These are phyloP conservation scores for Citrus hindsii DNA, from an alignment of 345 rosid species.

Conservation along the genomic window DNA sequence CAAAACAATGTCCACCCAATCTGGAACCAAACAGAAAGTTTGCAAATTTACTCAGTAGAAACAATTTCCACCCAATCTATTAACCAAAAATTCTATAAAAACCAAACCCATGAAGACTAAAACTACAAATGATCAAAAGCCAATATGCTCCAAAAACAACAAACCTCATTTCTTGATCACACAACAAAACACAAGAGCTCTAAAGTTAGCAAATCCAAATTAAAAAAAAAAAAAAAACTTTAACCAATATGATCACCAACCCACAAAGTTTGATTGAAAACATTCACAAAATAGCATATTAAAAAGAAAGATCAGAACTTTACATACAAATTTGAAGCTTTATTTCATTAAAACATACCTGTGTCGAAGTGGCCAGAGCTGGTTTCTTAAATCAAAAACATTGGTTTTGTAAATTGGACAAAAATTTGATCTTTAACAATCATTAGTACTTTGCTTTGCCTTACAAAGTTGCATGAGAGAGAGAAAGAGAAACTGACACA, in stretches of 20 bases:
- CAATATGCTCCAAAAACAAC: neutral
- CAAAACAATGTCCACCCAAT: neutral
- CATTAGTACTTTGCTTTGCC: constrained; percentile 11
- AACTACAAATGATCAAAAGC: neutral
- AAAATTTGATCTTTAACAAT: constrained; percentile 16
- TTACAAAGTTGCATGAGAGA: constrained; percentile 26
- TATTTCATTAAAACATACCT: constrained; percentile 23
- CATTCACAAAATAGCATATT: neutral
- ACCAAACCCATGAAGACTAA: neutral
- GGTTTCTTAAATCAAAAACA: constrained; percentile 14
- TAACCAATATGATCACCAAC: neutral
- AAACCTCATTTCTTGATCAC: constrained; percentile 9
- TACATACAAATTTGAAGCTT: neutral
- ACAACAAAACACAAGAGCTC: neutral
- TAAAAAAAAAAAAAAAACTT: neutral
- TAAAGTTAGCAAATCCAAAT: constrained; percentile 3
- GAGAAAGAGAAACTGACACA: constrained; percentile 1
- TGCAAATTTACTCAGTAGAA: neutral
- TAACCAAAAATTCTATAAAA: neutral
- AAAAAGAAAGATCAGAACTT: neutral
- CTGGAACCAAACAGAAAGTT: neutral
- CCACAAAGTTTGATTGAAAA: neutral
- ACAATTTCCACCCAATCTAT: neutral
- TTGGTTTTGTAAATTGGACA: constrained; percentile 17
- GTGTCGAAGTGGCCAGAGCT: neutral